Base-by-base conservation (phyloP, 129 eudicot genomes). In the Lactuca sativa region DNA sequence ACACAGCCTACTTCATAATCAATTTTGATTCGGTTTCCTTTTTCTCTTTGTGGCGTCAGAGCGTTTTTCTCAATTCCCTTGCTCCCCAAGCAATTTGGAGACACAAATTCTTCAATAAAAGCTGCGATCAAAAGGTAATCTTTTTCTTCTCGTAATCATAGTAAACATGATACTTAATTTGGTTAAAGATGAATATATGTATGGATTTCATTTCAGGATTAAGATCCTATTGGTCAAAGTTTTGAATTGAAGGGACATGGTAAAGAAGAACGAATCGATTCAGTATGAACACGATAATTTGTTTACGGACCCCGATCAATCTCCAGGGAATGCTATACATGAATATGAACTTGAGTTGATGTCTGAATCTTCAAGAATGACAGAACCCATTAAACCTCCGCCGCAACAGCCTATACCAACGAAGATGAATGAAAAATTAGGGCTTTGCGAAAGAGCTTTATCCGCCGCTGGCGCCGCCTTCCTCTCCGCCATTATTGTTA, bases 391-490 rank as follows among this genome's bases (percentile, higher is more conserved):
- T 75, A 85, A 81, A 65, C 76, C 77, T 30, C 71, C 70, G 25
- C 82, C 62, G 16, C 56, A 71, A 30, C 72, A 64, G 32, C 48
- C 59, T 33, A 73, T 10, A 44, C 69, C 63, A 48, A 10, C 67
- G 9, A 82, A 59, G 31, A 66, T 76, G 3, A 79, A 47, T 56
- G 80, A 49, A 40, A 74, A 84, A 31, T 71, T 85, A 77, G 86
- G 93, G 66, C 53, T 93, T 44, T 67, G 70, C 8, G 92, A 88
- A 70, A 75, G 89, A 64, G 88, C 92, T 2, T 77, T 93, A 18
- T 87, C 98, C 40, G 98, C 98, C 21, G 98, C 98, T 17, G 98
- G 98, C 57, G 95, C 98, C 36, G 98, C 98, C 11, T 66, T 93
- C 67, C 95, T 93, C 56, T 93, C 98, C 11, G 98, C 98, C 25